Conservation (phyloP, 192 early-diverging fungal genomes). For the Lunasporangiospora selenospora region DNA sequence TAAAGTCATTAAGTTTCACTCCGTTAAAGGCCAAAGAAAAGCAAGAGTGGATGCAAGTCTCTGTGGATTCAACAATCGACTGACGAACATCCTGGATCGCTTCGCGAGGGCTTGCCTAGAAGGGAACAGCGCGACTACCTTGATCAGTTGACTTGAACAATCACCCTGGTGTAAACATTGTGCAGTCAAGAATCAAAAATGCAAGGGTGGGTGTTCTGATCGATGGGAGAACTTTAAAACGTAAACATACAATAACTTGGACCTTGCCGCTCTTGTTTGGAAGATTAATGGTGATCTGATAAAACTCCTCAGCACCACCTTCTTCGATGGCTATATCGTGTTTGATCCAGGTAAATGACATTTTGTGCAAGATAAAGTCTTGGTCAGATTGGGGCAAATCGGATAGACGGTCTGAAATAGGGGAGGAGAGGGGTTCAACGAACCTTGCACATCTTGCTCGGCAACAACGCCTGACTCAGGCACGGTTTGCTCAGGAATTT, state of each 20-base stretch:
- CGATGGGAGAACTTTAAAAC: too few relatives aligned
- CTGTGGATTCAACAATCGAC: slow-evolving; percentile 84
- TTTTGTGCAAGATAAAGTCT: too few relatives aligned
- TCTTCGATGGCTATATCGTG: slow-evolving; percentile 29
- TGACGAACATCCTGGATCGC: slow-evolving; percentile 89
- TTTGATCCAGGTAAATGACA: too few relatives aligned
- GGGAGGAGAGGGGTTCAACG: too few relatives aligned
- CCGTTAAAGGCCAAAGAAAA: slow-evolving; percentile 85
- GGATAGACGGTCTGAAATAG: too few relatives aligned
- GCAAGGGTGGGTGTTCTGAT: too few relatives aligned
- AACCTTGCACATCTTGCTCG: slow-evolving; percentile 45
- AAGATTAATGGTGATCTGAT: slow-evolving; percentile 60
- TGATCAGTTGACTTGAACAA: too few relatives aligned
- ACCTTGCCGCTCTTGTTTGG: slow-evolving; percentile 52
- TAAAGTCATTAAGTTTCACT: slow-evolving; percentile 75
- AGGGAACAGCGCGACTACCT: too few relatives aligned
- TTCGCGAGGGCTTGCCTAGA: slow-evolving; percentile 71
- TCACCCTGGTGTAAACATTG: too few relatives aligned
- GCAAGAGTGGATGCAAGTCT: slow-evolving; percentile 88
- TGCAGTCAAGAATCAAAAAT: too few relatives aligned
- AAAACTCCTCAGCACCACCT: slow-evolving; percentile 55
- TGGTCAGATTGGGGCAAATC: too few relatives aligned
- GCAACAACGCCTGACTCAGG: slow-evolving; percentile 26
- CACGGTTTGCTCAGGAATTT: slow-evolving; percentile 21
- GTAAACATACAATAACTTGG: slow-evolving; percentile 57